These are phyloP conservation scores for Candida smagusa DNA, from an alignment of 1,139 yeast genomes.

Conservation along the genomic window DNA sequence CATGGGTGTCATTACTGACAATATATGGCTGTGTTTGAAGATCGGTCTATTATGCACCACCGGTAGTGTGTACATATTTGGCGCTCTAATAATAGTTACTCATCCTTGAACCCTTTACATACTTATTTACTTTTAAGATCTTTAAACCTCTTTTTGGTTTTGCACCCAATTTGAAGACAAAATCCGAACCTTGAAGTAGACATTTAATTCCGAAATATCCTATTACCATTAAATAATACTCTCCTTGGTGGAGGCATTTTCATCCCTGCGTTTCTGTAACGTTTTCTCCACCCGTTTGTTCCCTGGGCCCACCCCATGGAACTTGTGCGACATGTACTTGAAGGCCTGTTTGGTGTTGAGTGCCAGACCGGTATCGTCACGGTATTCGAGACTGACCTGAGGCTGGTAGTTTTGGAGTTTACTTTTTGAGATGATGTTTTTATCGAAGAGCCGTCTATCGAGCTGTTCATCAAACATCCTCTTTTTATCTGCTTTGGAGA, in stretches of 20 bases:
- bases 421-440: conserved; percentile 19
- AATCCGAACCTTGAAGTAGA: too few relatives aligned
- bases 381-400: conserved; percentile 57
- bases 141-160: too few relatives aligned
- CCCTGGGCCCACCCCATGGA: conserved; percentile 58
- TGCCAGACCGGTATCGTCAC: conserved; percentile 67
- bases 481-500: conserved; percentile 30
- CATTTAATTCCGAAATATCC: too few relatives aligned
- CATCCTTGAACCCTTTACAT: too few relatives aligned
- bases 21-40: too few relatives aligned
- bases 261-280: conserved; percentile 7
- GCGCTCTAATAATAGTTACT: too few relatives aligned
- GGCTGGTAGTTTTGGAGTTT: conserved; percentile 53
- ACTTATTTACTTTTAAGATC: too few relatives aligned
- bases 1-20: too few relatives aligned
- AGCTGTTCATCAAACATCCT: conserved; percentile 24
- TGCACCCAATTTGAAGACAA: too few relatives aligned
- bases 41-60: too few relatives aligned
- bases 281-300: conserved; percentile 13
- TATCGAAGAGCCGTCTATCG: conserved; percentile 27
- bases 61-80: too few relatives aligned
- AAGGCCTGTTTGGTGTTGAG: conserved; percentile 76
- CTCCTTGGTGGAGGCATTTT: conserved; percentile 2
- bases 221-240: conserved; percentile 1
- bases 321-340: conserved; percentile 78